phyloP scores from a whole-genome alignment of 2,329 filamentous ascomycete species.

The Aureobasidium sp. region DNA sequence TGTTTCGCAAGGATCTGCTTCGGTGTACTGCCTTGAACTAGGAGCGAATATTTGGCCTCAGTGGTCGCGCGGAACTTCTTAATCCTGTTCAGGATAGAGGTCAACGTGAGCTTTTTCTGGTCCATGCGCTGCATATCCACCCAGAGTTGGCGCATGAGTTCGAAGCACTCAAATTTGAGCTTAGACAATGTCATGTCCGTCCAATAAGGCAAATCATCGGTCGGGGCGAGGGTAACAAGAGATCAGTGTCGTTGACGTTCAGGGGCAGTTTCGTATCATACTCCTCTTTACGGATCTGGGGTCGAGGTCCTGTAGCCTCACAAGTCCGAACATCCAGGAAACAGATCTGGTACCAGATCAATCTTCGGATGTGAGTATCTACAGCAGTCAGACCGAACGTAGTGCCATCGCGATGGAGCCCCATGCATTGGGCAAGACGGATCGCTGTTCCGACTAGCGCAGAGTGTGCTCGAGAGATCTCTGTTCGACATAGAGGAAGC shows the following conservation, averaged over 20 bases:
- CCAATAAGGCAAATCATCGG: constrained; percentile 46
- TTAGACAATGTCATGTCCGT: constrained; percentile 60
- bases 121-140: constrained; percentile 59
- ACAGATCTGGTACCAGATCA: constrained; percentile 71
- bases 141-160: constrained; percentile 64
- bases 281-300: constrained; percentile 62
- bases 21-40: constrained; percentile 51
- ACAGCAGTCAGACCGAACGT: constrained; percentile 57
- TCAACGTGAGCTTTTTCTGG: constrained; percentile 51
- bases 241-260: constrained; percentile 59
- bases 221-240: constrained; percentile 37
- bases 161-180: constrained; percentile 63
- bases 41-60: constrained; percentile 55
- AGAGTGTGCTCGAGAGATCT: constrained; percentile 65
- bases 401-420: constrained; percentile 61
- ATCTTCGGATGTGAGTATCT: constrained; percentile 61
- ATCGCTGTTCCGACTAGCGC: constrained; percentile 64
- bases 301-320: constrained; percentile 63
- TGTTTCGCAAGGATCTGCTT: constrained; percentile 55
- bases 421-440: constrained; percentile 69
- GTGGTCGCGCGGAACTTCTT: constrained; percentile 59
- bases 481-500: constrained; percentile 62
- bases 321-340: constrained; percentile 68
- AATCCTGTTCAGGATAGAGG: constrained; percentile 56
- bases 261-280: constrained; percentile 65